Evolutionary conservation across 2,329 filamentous ascomycete species (phyloP), one percentile per base, ranked within the genome.

Genomic region (Zopfia rhizophila): DNA sequence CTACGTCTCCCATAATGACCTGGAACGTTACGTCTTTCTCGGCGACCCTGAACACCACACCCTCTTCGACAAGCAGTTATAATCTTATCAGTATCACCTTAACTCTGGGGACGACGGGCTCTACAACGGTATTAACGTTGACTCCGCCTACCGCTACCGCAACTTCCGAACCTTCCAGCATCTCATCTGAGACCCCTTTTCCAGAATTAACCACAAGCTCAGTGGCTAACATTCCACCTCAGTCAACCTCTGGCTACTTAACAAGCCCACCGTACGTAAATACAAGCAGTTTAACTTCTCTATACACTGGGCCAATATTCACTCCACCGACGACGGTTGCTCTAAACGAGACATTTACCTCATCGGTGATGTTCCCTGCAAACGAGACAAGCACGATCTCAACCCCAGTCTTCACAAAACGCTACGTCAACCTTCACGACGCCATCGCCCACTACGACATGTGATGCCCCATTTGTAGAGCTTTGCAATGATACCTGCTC

Each of bases 401-500:
- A n/a, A n/a, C n/a, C n/a, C n/a, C n/a, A n/a, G n/a, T n/a, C n/a
- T n/a, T n/a, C n/a, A n/a, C n/a, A n/a, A n/a, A n/a, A n/a, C n/a
- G n/a, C n/a, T n/a, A n/a, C n/a, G n/a, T n/a, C 41, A 10, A 16
- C 43, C 8, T 49, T 50, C 7, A 37, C 46, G 13, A 50, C 33
- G 12, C 41, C 50, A 24, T 50, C 38, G 2, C 44, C 48, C 2
- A 43, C 48, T 12, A 27, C 49, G 16, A 65, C 60, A 40, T 48
- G 39, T 19, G 54, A 50, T 18, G 13, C 14, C 12, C 40, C 41
- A 7, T 57, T 47, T 22, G 32, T 56, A 13, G 28, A 25, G 3
- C 45, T 54, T 24, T 68, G 63, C 53, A 37, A 52, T 17, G 60
- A 55, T 2, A 38, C 36, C n/a, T 71, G 68, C 36, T 42, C 42